These are phyloP conservation scores for Mycotypha africana DNA, from an alignment of 371 early-diverging fungal genomes.

Conservation along the genomic window DNA sequence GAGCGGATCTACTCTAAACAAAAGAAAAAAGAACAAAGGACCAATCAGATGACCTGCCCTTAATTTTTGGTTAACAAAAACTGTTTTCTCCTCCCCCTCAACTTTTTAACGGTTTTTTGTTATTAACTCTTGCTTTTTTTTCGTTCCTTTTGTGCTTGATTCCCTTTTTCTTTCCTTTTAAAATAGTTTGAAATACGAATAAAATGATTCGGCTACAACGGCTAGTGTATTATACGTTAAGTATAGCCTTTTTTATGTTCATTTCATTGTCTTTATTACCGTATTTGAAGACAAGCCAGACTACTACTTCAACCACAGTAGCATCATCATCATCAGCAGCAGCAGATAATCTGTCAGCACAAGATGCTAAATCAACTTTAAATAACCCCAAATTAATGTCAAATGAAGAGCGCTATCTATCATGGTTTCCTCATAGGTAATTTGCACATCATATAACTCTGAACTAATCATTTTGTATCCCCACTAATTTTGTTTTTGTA, in stretches of 20 bases:
- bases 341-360: not conserved
- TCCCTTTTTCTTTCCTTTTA: constrained; percentile 1
- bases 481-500: not conserved
- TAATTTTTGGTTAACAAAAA: too few species aligned
- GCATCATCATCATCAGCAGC: too few species aligned
- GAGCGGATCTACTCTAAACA: too few species aligned
- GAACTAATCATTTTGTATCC: not conserved
- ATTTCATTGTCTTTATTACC: constrained; percentile 9
- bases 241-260: constrained; percentile 12
- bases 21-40: too few species aligned
- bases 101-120: constrained; percentile 1
- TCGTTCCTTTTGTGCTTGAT: not conserved
- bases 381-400: constrained; percentile 3
- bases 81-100: constrained; percentile 1
- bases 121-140: not conserved
- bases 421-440: constrained; percentile 31
- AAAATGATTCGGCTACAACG: constrained; percentile 19
- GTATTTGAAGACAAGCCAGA: not conserved
- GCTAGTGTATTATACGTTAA: constrained; percentile 10
- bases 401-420: constrained; percentile 18
- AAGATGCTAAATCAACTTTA: not conserved
- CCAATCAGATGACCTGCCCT: too few species aligned
- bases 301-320: not conserved
- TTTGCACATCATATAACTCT: not conserved
- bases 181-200: not conserved